phyloP scores from a whole-genome alignment of 2,329 filamentous ascomycete genomes.

The Talaromyces sp. region DNA sequence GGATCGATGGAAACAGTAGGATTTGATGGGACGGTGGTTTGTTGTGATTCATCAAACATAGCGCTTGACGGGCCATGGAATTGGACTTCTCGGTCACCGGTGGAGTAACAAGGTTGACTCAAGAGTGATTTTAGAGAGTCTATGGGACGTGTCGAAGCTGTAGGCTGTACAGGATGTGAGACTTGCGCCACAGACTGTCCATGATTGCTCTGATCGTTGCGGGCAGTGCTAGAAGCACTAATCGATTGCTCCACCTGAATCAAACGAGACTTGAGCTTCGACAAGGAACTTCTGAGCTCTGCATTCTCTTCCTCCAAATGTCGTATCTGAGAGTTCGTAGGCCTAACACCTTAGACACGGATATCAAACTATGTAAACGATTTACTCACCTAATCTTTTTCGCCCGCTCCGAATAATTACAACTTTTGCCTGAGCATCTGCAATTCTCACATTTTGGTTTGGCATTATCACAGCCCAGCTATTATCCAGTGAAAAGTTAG shows the following conservation, averaged over 20 bases:
- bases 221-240: not conserved
- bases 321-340: slow-evolving; percentile 28
- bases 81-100: slow-evolving; percentile 12
- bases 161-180: not conserved
- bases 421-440: slow-evolving; percentile 44
- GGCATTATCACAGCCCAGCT: slow-evolving; percentile 52
- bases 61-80: slow-evolving; percentile 16
- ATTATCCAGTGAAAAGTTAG: not conserved
- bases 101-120: slow-evolving; percentile 16
- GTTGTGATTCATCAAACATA: slow-evolving; percentile 16
- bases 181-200: not conserved
- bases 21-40: not conserved
- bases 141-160: not conserved
- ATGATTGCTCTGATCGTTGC: not conserved
- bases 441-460: slow-evolving; percentile 48
- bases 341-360: slow-evolving; percentile 15
- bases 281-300: slow-evolving; percentile 21
- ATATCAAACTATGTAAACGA: too few species aligned
- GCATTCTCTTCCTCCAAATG: slow-evolving; percentile 27
- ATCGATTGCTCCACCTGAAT: not conserved
- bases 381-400: slow-evolving; percentile 25
- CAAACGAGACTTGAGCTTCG: slow-evolving; percentile 11
- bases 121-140: not conserved
- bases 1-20: not conserved
- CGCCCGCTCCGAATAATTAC: slow-evolving; percentile 39